Conservation (phyloP, 2,329 filamentous ascomycete species). For the Stenocarpella maydis region DNA sequence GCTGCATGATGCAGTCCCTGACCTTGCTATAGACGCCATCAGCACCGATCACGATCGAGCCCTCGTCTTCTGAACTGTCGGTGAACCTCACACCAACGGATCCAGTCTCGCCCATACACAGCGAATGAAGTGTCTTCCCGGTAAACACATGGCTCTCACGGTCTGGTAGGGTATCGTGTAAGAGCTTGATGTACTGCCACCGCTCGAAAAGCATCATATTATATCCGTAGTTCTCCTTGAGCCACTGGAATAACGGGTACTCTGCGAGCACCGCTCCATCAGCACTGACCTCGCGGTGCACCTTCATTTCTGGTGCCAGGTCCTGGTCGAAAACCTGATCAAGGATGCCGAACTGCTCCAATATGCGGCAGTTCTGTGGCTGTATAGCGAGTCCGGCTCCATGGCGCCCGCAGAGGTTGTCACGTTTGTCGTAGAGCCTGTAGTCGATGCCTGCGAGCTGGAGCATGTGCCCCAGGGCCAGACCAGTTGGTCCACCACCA, state of each 20-base stretch:
- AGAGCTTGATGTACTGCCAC: slow-evolving; percentile 45
- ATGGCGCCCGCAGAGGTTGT: neutral
- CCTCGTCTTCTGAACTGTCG: neutral
- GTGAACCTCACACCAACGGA: neutral
- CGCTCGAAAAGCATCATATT: neutral
- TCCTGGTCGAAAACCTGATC: neutral
- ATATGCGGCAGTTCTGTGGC: neutral
- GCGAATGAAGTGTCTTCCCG: neutral
- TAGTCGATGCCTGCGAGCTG: neutral
- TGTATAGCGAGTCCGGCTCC: slow-evolving; percentile 1
- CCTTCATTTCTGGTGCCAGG: slow-evolving; percentile 4
- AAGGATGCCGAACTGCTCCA: neutral
- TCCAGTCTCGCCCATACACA: neutral
- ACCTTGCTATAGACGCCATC: neutral
- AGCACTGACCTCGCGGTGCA: slow-evolving; percentile 4
- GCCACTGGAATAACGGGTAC: slow-evolving; percentile 1
- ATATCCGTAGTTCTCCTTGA: neutral
- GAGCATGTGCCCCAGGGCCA: slow-evolving; percentile 1
- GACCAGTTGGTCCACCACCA: neutral
- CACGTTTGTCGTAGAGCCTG: neutral
- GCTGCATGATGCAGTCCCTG: neutral
- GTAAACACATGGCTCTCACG: neutral
- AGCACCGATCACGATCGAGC: slow-evolving; percentile 2
- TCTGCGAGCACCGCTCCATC: neutral
- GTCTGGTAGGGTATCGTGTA: slow-evolving; percentile 6